These are phyloP conservation scores for Candida odintsovae DNA, from an alignment of 805 yeast genomes.

Conservation along the genomic window DNA sequence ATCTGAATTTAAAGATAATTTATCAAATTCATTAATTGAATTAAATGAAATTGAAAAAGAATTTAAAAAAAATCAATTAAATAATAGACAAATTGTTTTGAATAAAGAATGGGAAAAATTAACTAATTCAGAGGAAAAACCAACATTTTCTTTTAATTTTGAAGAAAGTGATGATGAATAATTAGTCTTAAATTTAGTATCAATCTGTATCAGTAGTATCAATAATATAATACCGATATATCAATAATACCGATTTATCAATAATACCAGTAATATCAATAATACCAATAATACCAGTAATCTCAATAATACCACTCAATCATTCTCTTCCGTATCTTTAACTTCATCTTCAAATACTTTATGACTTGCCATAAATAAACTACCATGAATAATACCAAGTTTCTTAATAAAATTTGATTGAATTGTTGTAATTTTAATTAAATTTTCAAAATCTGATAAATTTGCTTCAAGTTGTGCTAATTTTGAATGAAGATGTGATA, in stretches of 20 bases:
- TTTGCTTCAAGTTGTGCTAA: constrained; percentile 54
- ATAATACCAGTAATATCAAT: no score
- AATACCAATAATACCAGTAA: not conserved
- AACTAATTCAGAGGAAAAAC: constrained; percentile 4
- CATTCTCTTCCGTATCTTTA: constrained; percentile 4
- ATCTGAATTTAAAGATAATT: constrained; percentile 29
- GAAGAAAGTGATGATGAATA: constrained; percentile 20
- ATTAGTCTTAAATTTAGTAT: no score
- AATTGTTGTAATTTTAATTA: constrained; percentile 42
- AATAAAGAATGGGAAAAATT: constrained; percentile 52
- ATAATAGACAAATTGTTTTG: constrained; percentile 26
- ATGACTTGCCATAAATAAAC: constrained; percentile 32
- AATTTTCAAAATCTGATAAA: constrained; percentile 44
- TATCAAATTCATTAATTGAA: constrained; percentile 30
- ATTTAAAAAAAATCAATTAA: constrained; percentile 12
- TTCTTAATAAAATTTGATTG: constrained; percentile 48
- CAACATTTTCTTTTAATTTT: constrained; percentile 21
- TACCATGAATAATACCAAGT: constrained; percentile 53
- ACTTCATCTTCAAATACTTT: constrained; percentile 24
- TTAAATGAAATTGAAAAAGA: constrained; percentile 31
- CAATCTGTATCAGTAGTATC: not conserved
- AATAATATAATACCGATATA: not conserved
- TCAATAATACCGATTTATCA: not conserved
- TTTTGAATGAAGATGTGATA: constrained; percentile 46
- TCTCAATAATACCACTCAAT: not conserved